Evolutionary conservation across 106 monocot species (phyloP).

Genomic region (Dendrobium huoshanense): DNA sequence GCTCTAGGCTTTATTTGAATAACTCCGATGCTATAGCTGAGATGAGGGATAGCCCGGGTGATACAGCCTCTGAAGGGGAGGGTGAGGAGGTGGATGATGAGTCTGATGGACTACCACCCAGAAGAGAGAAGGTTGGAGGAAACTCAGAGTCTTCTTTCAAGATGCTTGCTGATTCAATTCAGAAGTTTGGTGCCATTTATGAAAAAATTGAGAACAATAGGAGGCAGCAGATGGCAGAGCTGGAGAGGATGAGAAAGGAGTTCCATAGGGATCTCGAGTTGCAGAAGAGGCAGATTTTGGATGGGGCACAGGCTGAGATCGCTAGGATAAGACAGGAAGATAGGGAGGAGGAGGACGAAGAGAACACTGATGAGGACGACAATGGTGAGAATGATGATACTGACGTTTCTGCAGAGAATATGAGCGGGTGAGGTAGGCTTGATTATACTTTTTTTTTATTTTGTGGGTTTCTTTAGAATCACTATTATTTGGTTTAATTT

Average conservation of each 20-base stretch:
- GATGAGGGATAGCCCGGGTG: constrained; percentile 54
- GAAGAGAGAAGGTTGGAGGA: constrained; percentile 10
- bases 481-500: neutral
- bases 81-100: constrained; percentile 37
- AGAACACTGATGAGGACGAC: constrained; percentile 13
- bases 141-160: constrained; percentile 34
- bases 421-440: constrained; percentile 41
- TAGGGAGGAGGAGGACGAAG: constrained; percentile 40
- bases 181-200: constrained; percentile 72
- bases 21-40: constrained; percentile 33
- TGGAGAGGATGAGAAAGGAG: constrained; percentile 85
- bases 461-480: neutral
- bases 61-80: constrained; percentile 37
- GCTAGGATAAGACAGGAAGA: constrained; percentile 47
- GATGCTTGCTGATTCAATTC: constrained; percentile 66
- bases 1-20: constrained; percentile 28
- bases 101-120: constrained; percentile 56
- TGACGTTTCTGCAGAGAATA: constrained; percentile 43
- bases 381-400: constrained; percentile 24
- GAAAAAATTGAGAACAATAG: constrained; percentile 79
- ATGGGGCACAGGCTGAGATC: constrained; percentile 69
- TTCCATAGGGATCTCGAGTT: constrained; percentile 77
- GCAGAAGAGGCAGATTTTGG: constrained; percentile 76
- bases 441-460: neutral
- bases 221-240: constrained; percentile 66